Evolutionary conservation across 2,329 filamentous ascomycete species (phyloP).

Genomic region (Hypoxylon sp.): DNA sequence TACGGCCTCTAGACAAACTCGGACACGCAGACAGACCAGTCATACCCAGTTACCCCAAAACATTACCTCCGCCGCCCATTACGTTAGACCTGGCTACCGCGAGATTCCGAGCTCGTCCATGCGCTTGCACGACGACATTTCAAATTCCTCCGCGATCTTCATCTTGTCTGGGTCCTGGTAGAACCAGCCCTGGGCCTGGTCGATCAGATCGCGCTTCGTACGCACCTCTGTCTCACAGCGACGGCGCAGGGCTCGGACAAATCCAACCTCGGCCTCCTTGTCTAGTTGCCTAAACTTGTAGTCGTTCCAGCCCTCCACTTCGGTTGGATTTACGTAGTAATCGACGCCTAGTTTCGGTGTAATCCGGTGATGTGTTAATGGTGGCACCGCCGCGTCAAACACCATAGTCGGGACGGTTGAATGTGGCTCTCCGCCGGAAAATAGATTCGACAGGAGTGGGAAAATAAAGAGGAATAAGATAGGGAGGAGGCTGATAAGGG

Average conservation of each 20-base stretch:
- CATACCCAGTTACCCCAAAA: slow-evolving; percentile 3
- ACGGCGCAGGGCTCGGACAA: slow-evolving; percentile 75
- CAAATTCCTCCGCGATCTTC: slow-evolving; percentile 72
- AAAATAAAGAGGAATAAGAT: slow-evolving; percentile 91
- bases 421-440: slow-evolving; percentile 69
- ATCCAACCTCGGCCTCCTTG: slow-evolving; percentile 79
- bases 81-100: slow-evolving; percentile 41
- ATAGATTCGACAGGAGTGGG: slow-evolving; percentile 84
- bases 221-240: slow-evolving; percentile 83
- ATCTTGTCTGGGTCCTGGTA: slow-evolving; percentile 85
- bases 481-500: slow-evolving; percentile 83
- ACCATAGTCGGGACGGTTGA: slow-evolving; percentile 77
- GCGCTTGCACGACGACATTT: slow-evolving; percentile 68
- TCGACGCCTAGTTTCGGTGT: slow-evolving; percentile 80
- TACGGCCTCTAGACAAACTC: not conserved
- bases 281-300: slow-evolving; percentile 83
- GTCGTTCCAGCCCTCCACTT: slow-evolving; percentile 78
- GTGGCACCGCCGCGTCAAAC: slow-evolving; percentile 79
- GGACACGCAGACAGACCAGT: not conserved
- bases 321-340: slow-evolving; percentile 87
- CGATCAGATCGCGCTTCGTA: slow-evolving; percentile 75
- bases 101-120: slow-evolving; percentile 62
- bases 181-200: slow-evolving; percentile 90
- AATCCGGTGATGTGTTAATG: slow-evolving; percentile 80
- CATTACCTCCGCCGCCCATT: not conserved